A percentile compares a stretch with the other conserved stretches of the same genome.
Evolutionary conservation across 2,329 filamentous ascomycete species (phyloP).

Genomic region (Epichloe scottii): DNA sequence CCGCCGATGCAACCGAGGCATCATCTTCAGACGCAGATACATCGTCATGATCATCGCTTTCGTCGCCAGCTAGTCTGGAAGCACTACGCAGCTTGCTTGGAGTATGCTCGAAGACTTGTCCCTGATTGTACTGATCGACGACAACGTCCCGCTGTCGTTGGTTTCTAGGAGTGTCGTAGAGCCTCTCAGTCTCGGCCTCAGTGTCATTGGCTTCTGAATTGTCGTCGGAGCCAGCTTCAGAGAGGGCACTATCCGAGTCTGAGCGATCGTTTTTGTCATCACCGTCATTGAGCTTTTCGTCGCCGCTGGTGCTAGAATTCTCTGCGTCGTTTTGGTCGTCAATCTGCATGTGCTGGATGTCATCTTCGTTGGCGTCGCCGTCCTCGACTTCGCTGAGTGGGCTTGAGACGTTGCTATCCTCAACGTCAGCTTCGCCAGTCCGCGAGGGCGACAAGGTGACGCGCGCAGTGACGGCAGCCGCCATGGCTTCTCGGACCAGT

Average conservation of each 20-base stretch:
- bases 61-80: conserved; percentile 12
- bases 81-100: conserved; percentile 63
- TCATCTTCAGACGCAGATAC: conserved; percentile 29
- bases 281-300: conserved; percentile 11
- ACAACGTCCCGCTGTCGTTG: conserved; percentile 50
- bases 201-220: conserved; percentile 45
- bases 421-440: conserved; percentile 31
- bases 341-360: conserved; percentile 45
- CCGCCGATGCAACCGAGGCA: conserved; percentile 23
- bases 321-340: conserved; percentile 23
- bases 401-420: conserved; percentile 68
- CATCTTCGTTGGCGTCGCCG: conserved; percentile 57
- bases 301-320: conserved; percentile 16
- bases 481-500: conserved; percentile 27
- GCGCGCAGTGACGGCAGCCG: conserved; percentile 37
- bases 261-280: conserved; percentile 20
- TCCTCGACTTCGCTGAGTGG: conserved; percentile 89
- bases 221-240: conserved; percentile 35
- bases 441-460: conserved; percentile 33
- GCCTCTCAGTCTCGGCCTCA: conserved; percentile 86
- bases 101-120: conserved; percentile 48
- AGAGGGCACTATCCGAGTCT: conserved; percentile 41
- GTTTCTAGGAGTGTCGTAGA: conserved; percentile 76
- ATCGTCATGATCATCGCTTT: conserved; percentile 25
- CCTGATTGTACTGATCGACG: conserved; percentile 41